Evolutionary conservation across 2,329 filamentous ascomycete species (phyloP), one percentile per base, ranked within the genome.

Genomic region (Chaetomium sp.): DNA sequence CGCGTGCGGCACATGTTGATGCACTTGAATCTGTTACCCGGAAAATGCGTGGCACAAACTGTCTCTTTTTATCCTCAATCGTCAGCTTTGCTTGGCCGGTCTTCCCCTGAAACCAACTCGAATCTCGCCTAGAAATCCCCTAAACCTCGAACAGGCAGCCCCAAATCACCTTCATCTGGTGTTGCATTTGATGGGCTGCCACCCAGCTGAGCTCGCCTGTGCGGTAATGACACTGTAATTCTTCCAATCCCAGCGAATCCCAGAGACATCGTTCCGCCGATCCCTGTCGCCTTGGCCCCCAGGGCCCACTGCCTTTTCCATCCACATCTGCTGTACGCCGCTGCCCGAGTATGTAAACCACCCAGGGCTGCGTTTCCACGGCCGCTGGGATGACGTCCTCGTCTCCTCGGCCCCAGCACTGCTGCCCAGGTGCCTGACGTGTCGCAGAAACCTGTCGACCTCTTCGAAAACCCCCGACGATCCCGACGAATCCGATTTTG

Each of bases 301-400:
- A 19, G 7, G 60, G 38, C 56, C 56, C 56, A 58, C 56, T 13
- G 38, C 42, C 16, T 16, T 21, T 47, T 13, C 35, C 29, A 27
- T 51, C 21, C n/a, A n/a, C 29, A 27, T 29, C 49, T 25, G 25
- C 56, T 58, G 38, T 33, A 47, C 38, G 53, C 53, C 7, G 33
- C 25, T 21, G n/a, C n/a, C n/a, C n/a, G 13, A 57, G 57, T 55
- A 21, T 54, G 29, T 53, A 65, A 58, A 63, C 31, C 62, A 63
- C 31, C 62, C 33, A 62, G 19, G 10, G 19, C 47, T 21, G 7
- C 19, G 23, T 53, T 38, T 50, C 56, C 45, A 19, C 38, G 60
- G 53, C 33, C 49, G 47, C 38, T 16, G 10, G 63, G 58, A 68
- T 68, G 67, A 68, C 67, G 67, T 68, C 63, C 67, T 67, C 53